Evolutionary conservation across 2,329 filamentous ascomycete species (phyloP).

Genomic region (Microascus cirrosus): DNA sequence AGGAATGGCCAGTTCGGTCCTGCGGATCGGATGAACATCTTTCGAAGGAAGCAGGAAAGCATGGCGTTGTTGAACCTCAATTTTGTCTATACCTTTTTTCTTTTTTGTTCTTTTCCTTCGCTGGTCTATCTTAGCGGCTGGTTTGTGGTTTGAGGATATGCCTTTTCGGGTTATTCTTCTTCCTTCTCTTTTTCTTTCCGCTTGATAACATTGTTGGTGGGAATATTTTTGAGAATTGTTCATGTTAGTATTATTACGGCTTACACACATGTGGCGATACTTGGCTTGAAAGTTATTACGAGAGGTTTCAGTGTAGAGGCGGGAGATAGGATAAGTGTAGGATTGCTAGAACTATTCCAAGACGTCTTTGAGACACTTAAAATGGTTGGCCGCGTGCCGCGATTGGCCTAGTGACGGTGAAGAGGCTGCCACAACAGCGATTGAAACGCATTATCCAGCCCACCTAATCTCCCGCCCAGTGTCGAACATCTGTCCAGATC

Average conservation of each 20-base stretch:
- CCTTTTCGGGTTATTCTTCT: not conserved
- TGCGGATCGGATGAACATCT: not conserved
- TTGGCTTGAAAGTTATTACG: no score
- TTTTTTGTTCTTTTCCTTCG: constrained; percentile 1
- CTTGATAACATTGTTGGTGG: not conserved
- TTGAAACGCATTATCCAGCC: no score
- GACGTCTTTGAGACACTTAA: not conserved
- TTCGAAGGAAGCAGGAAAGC: not conserved
- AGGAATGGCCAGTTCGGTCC: constrained; percentile 1
- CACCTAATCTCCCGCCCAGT: no score
- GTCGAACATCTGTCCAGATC: no score
- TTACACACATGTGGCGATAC: no score
- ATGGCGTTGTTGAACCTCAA: not conserved
- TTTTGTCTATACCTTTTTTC: constrained; percentile 3
- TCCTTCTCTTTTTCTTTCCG: not conserved
- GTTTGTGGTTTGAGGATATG: not conserved
- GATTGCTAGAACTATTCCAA: not conserved
- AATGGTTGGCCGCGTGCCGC: no score
- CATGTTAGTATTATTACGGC: not conserved
- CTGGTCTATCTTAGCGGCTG: constrained; percentile 1
- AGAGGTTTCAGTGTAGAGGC: no score
- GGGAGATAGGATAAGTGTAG: not conserved
- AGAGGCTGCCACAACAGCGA: no score
- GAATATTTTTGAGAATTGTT: not conserved
- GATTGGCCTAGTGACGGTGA: no score